A percentile compares a stretch with the other conserved stretches of the same genome.
Conservation (phyloP, 2,329 filamentous ascomycete genomes). For the Apiospora sp. region DNA sequence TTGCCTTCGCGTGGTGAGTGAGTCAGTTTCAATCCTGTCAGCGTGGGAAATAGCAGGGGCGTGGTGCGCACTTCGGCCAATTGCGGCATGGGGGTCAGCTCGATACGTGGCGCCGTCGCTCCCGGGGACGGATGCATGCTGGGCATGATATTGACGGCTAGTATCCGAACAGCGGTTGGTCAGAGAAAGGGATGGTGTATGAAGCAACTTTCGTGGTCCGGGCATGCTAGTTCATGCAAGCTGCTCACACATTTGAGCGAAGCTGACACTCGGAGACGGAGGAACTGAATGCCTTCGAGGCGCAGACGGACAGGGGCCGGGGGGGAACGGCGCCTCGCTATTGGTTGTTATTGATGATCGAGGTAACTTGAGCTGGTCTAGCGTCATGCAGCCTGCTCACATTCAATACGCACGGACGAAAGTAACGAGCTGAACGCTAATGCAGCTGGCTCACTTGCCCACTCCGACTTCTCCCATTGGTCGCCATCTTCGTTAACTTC, state of each 20-base stretch:
- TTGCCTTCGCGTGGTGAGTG: conserved; percentile 46
- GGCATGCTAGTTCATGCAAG: conserved; percentile 32
- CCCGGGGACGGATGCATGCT: conserved; percentile 33
- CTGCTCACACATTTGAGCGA: conserved; percentile 32
- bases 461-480: conserved; percentile 31
- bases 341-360: conserved; percentile 13
- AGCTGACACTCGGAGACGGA: conserved; percentile 29
- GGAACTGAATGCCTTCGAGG: conserved; percentile 24
- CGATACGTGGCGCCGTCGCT: conserved; percentile 35
- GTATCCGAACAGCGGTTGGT: conserved; percentile 13
- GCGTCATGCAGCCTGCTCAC: conserved; percentile 47
- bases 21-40: conserved; percentile 28
- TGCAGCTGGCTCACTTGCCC: conserved; percentile 39
- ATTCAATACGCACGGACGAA: not conserved
- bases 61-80: conserved; percentile 46
- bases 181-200: conserved; percentile 22
- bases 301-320: conserved; percentile 28
- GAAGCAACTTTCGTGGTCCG: conserved; percentile 23
- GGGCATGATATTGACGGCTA: conserved; percentile 33
- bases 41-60: conserved; percentile 27
- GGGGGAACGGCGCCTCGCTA: not conserved
- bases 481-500: not conserved
- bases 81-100: conserved; percentile 46
- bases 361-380: conserved; percentile 34
- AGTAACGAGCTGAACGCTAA: not conserved